These are phyloP conservation scores for Cadophora sp. DNA, from an alignment of 2,329 filamentous ascomycete species.

Conservation along the genomic window DNA sequence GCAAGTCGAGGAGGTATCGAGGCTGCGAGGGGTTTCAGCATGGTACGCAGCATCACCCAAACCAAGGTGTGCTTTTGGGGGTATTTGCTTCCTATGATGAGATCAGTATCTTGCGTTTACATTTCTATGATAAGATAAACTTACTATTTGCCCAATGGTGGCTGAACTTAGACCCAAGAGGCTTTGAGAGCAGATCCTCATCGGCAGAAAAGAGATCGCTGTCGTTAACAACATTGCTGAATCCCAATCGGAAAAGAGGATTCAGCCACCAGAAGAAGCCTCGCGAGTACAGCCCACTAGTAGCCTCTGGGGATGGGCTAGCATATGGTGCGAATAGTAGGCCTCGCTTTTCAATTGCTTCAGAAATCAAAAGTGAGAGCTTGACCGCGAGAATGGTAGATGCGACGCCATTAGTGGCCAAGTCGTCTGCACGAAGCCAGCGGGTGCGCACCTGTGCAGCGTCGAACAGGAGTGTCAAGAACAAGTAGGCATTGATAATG, in stretches of 20 bases:
- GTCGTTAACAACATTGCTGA: conserved; percentile 39
- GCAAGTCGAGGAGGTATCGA: conserved; percentile 29
- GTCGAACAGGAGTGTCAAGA: conserved; percentile 38
- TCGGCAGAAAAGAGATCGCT: conserved; percentile 39
- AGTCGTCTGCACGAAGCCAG: conserved; percentile 28
- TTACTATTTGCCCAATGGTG: conserved; percentile 29
- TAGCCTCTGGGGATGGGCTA: conserved; percentile 39
- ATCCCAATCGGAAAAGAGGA: conserved; percentile 43
- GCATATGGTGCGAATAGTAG: conserved; percentile 26
- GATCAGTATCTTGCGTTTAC: conserved; percentile 18
- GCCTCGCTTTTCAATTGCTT: conserved; percentile 33
- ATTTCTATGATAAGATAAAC: background rate
- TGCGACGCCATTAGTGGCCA: conserved; percentile 16
- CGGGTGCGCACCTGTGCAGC: conserved; percentile 32
- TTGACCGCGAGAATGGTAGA: conserved; percentile 32
- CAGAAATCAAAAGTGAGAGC: conserved; percentile 30
- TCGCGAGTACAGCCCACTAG: conserved; percentile 44
- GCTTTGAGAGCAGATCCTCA: conserved; percentile 28
- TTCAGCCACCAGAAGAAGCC: conserved; percentile 48
- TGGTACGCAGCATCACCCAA: conserved; percentile 29
- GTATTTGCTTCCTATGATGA: conserved; percentile 21
- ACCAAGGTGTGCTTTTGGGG: conserved; percentile 31
- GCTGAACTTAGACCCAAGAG: conserved; percentile 24
- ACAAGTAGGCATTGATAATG: conserved; percentile 36
- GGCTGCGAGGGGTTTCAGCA: conserved; percentile 27